These are phyloP conservation scores for Leishmania lainsoni DNA, from an alignment of 208 protist species.

Conservation along the genomic window DNA sequence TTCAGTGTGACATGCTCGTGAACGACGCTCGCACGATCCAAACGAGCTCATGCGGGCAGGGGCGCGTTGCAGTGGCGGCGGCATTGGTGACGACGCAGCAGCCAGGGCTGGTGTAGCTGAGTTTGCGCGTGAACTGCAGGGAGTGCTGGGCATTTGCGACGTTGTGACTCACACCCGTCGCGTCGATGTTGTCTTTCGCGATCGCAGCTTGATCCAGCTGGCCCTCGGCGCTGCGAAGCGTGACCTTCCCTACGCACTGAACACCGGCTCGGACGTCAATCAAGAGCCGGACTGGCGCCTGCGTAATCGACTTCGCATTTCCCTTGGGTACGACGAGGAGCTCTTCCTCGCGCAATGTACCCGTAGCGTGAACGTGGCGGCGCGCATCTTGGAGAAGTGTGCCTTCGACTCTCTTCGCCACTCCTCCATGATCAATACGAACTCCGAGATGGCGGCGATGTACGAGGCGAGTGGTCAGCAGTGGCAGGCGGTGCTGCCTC, in stretches of 20 bases:
- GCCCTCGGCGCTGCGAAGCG: constrained; percentile 62
- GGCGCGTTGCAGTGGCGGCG: background rate
- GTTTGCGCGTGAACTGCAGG: constrained; percentile 63
- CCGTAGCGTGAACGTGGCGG: constrained; percentile 54
- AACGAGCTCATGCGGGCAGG: background rate
- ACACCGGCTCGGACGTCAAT: constrained; percentile 28
- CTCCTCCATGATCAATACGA: constrained; percentile 13
- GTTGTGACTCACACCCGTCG: constrained; percentile 53
- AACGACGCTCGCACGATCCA: constrained; percentile 55
- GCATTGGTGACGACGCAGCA: background rate
- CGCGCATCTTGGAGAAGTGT: constrained; percentile 65
- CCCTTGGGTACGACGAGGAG: constrained; percentile 85
- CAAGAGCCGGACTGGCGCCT: constrained; percentile 63
- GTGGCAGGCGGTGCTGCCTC: constrained; percentile 49
- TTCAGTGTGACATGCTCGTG: constrained; percentile 90
- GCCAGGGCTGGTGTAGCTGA: constrained; percentile 33
- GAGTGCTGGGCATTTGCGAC: constrained; percentile 56
- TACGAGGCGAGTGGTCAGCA: constrained; percentile 27
- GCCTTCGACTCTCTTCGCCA: constrained; percentile 42
- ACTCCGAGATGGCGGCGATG: constrained; percentile 18
- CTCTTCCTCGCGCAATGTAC: constrained; percentile 61
- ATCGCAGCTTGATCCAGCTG: constrained; percentile 64
- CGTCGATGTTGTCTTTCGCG: constrained; percentile 72
- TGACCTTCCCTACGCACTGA: constrained; percentile 22
- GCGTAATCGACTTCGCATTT: constrained; percentile 83